phyloP scores from a whole-genome alignment of 164 flowering plant species.

The Stephania yunnanensis region DNA sequence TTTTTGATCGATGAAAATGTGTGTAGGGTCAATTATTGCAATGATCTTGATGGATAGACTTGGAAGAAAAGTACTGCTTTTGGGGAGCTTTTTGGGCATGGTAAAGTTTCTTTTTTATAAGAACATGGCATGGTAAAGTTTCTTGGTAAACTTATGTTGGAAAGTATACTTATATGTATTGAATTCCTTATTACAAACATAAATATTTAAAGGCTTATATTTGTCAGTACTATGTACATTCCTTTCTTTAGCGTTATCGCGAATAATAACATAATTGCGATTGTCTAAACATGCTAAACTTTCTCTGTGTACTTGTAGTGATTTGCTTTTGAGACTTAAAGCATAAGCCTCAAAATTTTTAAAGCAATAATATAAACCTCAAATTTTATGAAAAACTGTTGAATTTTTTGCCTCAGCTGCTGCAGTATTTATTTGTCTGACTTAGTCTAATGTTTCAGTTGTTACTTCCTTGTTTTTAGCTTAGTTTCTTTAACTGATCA shows the following conservation, averaged over 20 bases:
- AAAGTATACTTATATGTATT: neutral
- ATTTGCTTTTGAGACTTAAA: neutral
- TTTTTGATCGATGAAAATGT: slow-evolving; percentile 5
- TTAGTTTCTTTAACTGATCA: too few relatives aligned
- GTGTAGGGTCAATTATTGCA: slow-evolving; percentile 72
- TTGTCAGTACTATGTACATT: too few relatives aligned
- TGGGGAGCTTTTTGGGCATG: slow-evolving; percentile 70
- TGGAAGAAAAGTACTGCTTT: slow-evolving; percentile 78
- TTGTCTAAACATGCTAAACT: neutral
- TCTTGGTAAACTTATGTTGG: neutral
- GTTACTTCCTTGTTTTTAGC: too few relatives aligned
- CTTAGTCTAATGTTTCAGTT: too few relatives aligned
- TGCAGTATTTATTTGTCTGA: too few relatives aligned
- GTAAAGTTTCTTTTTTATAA: neutral
- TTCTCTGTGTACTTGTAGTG: neutral
- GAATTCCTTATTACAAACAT: too few relatives aligned
- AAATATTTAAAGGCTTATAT: too few relatives aligned
- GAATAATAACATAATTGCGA: neutral
- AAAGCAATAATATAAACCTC: neutral
- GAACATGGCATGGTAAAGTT: slow-evolving; percentile 20
- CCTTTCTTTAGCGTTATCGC: too few relatives aligned
- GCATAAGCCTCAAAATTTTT: neutral
- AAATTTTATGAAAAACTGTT: neutral
- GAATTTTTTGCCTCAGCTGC: too few relatives aligned
- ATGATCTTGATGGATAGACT: slow-evolving; percentile 86